Percentiles rank a stretch among this genome's conserved stretches.
phyloP scores from a whole-genome alignment of 352 stramenopile genomes.

The Globisporangium nagaii region DNA sequence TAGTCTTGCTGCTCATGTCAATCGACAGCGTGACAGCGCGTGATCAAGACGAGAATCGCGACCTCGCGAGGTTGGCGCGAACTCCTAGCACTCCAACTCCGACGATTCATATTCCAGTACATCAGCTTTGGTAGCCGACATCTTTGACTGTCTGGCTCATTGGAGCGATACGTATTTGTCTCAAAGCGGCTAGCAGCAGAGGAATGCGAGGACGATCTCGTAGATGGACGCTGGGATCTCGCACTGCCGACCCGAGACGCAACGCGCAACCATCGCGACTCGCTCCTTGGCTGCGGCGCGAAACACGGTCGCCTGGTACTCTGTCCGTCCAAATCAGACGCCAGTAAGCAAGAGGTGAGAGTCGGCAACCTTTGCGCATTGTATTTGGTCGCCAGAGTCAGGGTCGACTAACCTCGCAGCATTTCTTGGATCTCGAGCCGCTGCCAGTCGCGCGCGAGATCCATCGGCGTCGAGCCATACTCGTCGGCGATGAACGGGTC shows the following conservation, averaged over 20 bases:
- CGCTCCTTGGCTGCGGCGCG: neutral
- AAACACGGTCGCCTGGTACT: slow-evolving; percentile 7
- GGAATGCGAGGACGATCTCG: slow-evolving; percentile 4
- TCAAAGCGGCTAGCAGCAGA: slow-evolving; percentile 10
- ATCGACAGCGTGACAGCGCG: too few species aligned
- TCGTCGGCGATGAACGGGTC: slow-evolving; percentile 47
- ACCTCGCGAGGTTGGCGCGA: too few species aligned
- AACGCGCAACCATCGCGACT: neutral
- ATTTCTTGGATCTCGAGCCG: slow-evolving; percentile 42
- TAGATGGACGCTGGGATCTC: slow-evolving; percentile 10
- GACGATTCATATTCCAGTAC: too few species aligned
- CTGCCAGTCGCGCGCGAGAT: slow-evolving; percentile 57
- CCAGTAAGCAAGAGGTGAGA: too few species aligned
- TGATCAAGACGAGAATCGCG: too few species aligned
- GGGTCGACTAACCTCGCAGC: slow-evolving; percentile 37
- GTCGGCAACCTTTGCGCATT: too few species aligned
- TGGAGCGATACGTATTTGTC: too few species aligned
- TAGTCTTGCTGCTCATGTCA: too few species aligned
- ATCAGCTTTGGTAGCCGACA: too few species aligned
- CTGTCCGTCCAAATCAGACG: neutral
- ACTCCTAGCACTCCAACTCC: too few species aligned
- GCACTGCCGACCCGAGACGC: neutral
- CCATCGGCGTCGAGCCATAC: slow-evolving; percentile 36
- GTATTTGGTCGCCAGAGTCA: too few species aligned
- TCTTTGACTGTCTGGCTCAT: too few species aligned